Evolutionary conservation across 2,329 filamentous ascomycete species (phyloP), one percentile per base, ranked within the genome.

Genomic region (Alternaria gansuensis): DNA sequence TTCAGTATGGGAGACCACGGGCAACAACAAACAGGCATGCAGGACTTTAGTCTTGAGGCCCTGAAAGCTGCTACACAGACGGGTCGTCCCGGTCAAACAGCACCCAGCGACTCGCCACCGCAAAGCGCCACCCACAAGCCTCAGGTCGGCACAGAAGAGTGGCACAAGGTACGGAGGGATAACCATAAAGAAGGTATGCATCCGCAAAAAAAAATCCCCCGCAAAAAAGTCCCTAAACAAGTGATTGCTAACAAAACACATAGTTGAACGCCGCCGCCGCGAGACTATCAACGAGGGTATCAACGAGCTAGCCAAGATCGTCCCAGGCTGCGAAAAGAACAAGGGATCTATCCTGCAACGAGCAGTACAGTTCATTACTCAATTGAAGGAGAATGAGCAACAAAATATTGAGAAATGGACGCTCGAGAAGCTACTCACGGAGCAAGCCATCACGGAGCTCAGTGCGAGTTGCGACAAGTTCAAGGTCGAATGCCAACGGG

Each of bases 221-320:
- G 1, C 17, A 17, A 17, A 17, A 4, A 9, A n/a, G 13, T 4
- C 0, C 67, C 13, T 14, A 7, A 24, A 21, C 10, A 7, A 6
- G 33, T 2, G 10, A 33, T 39, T 11, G 46, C 67, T 69, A 26
- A 70, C 59, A 5, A 21, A 21, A 7, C 17, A 34, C 44, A 13
- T 54, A 98, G 95, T 99, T 62, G 95, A 99, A 80, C 92, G 95
- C 60, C 92, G 95, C 59, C 92, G 95, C 43, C 91, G 95, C 64
- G 95, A 99, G 80, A 97, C 95, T 0, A 99, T 99, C 77, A 99
- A 99, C 67, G 95, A 99, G 79, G 95, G 95, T 49, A 99, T 99
- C 70, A 98, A 97, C 74, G 95, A 98, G 78, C 87, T 99, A 29
- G 92, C 94, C 67, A 98, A 97, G 81, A 96, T 99, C 66, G 95